phyloP scores from a whole-genome alignment of 805 yeast genomes.

The Pichia ethanolica region DNA sequence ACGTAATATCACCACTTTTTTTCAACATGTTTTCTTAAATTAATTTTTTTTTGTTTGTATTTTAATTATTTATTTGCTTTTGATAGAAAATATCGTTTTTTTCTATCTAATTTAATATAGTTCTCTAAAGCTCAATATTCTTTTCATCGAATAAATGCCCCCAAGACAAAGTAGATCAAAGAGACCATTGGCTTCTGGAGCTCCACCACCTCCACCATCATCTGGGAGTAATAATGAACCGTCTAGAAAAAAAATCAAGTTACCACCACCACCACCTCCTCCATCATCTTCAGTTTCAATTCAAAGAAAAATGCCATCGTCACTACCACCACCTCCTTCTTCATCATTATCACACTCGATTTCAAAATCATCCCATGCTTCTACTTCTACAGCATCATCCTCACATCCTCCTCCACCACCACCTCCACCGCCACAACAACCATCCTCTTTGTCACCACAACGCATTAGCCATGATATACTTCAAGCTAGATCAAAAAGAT shows the following conservation, averaged over 20 bases:
- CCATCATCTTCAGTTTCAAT: neutral
- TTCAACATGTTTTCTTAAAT: neutral
- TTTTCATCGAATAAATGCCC: slow-evolving; percentile 1
- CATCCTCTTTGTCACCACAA: too few relatives aligned
- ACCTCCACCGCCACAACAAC: slow-evolving; percentile 34
- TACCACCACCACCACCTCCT: slow-evolving; percentile 10
- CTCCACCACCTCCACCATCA: slow-evolving; percentile 6
- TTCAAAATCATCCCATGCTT: neutral
- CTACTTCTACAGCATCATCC: neutral
- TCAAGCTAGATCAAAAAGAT: slow-evolving; percentile 36
- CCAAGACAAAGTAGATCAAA: slow-evolving; percentile 3
- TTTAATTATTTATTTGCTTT: neutral
- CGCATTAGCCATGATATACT: neutral
- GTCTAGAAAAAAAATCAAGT: slow-evolving; percentile 1
- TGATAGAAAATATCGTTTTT: too few relatives aligned
- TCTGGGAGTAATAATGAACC: slow-evolving; percentile 2
- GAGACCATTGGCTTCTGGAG: neutral
- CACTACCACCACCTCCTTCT: slow-evolving; percentile 7
- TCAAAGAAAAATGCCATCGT: neutral
- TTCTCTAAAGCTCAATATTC: neutral
- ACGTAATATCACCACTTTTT: neutral
- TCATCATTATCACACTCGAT: slow-evolving; percentile 1
- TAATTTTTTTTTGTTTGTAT: neutral
- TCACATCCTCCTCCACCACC: slow-evolving; percentile 16
- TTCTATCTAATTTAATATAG: too few relatives aligned